Conservation (phyloP, 1,284 basidiomycete genomes). For the Austropuccinia psidii region DNA sequence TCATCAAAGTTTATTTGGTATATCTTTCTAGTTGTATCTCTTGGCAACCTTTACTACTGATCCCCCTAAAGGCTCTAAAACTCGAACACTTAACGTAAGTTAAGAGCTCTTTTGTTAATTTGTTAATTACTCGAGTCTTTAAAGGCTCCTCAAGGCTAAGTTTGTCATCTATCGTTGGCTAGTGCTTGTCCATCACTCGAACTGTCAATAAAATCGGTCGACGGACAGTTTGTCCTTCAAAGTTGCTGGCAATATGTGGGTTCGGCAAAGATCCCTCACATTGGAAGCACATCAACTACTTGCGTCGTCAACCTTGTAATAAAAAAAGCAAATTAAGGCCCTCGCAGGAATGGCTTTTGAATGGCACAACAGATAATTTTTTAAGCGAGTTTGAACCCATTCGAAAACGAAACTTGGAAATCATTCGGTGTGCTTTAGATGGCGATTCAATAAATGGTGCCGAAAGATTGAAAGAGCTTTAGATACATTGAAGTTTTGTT, state of each 20-base stretch:
- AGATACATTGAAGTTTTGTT: no score
- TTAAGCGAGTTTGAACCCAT: neutral
- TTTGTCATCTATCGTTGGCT: neutral
- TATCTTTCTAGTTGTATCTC: slow-evolving; percentile 17
- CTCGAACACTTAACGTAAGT: slow-evolving; percentile 23
- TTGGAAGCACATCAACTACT: neutral
- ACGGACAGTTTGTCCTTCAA: slow-evolving; percentile 15
- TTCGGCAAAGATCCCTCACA: neutral
- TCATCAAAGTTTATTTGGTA: neutral
- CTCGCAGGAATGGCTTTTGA: slow-evolving; percentile 26
- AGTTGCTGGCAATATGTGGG: neutral
- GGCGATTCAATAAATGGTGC: slow-evolving; percentile 5
- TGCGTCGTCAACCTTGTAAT: neutral
- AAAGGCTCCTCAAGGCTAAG: neutral
- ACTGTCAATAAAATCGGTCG: slow-evolving; percentile 28
- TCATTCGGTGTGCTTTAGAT: slow-evolving; percentile 24
- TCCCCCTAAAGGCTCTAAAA: slow-evolving; percentile 21
- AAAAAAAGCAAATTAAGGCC: neutral
- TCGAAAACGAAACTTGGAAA: slow-evolving; percentile 9
- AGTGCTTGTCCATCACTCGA: slow-evolving; percentile 35
- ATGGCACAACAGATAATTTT: neutral
- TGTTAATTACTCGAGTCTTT: no score
- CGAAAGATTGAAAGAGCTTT: slow-evolving; percentile 24
- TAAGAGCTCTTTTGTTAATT: no score
- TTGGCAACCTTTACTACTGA: slow-evolving; percentile 24